Conservation (phyloP, 1,284 basidiomycete genomes). For the Xerocomus amazonicus region DNA sequence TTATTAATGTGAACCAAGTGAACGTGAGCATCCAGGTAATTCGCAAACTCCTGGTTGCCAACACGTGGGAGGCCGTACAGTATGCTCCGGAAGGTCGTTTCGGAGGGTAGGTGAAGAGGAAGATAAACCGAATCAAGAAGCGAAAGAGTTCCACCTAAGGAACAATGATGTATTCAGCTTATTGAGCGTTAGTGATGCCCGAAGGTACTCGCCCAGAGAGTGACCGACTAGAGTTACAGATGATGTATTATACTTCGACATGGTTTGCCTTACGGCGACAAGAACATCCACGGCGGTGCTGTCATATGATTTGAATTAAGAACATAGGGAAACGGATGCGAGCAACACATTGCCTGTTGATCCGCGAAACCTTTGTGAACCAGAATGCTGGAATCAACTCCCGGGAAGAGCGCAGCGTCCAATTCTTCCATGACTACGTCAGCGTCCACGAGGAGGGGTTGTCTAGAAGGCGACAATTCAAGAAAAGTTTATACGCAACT, state of each 20-base stretch:
- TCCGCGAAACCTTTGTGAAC: slow-evolving; percentile 57
- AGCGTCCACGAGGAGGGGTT: slow-evolving; percentile 51
- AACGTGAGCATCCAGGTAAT: slow-evolving; percentile 51
- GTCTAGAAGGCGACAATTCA: slow-evolving; percentile 28
- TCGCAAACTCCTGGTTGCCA: slow-evolving; percentile 60
- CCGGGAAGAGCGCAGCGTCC: slow-evolving; percentile 56
- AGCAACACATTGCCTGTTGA: slow-evolving; percentile 44
- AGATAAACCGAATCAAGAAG: slow-evolving; percentile 47
- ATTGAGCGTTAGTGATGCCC: background rate
- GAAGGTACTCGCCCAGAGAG: slow-evolving; percentile 44
- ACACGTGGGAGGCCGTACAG: slow-evolving; percentile 62
- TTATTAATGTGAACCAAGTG: slow-evolving; percentile 52
- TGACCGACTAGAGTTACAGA: slow-evolving; percentile 54
- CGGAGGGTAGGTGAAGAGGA: slow-evolving; percentile 35
- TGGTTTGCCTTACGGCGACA: slow-evolving; percentile 43
- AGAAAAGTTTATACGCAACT: background rate
- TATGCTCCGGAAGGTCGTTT: slow-evolving; percentile 35
- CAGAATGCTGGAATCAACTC: slow-evolving; percentile 44
- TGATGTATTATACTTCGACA: slow-evolving; percentile 39
- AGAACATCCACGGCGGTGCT: slow-evolving; percentile 53
- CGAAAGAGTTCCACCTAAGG: slow-evolving; percentile 46
- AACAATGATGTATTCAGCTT: background rate
- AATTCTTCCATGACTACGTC: slow-evolving; percentile 41
- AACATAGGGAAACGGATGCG: slow-evolving; percentile 21
- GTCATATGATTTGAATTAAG: background rate